Evolutionary conservation across 2,329 filamentous ascomycete genomes (phyloP), one percentile per base, ranked within the genome.

Genomic region (Fusarium kyushuense): DNA sequence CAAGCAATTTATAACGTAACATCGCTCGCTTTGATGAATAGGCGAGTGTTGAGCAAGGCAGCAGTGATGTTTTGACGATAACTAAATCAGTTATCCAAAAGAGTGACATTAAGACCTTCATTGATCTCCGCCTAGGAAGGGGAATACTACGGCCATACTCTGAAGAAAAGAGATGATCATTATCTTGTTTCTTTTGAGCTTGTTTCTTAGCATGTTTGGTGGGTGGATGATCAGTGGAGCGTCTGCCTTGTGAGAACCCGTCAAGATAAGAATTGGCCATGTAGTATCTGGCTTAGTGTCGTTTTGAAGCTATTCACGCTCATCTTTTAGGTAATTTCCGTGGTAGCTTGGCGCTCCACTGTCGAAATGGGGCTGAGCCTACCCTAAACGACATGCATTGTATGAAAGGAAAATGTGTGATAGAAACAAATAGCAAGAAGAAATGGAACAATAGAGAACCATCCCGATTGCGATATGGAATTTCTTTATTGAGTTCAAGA

Each of bases 281-380:
- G 30, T 17, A 17, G 36, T 17, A 19, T 36, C 42, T 9, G 9
- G 47, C 19, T 48, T 62, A 62, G 59, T 17, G 29, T 38, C 32
- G 1, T 1, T 14, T 33, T 45, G 42, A 62, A 8, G 5, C 27
- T 43, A 41, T 38, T 48, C 17, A 12, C 19, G 19, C 29, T 29
- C 41, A 42, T 47, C 4, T 56, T 63, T 59, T 49, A 27, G 42
- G 14, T 25, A 63, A 63, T 63, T 42, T 63, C 59, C 59, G 58
- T 11, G 12, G n/a, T 14, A 41, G 27, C 33, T 56, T 33, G 61
- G 30, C 16, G n/a, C 19, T 2, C 43, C 27, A 38, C 7, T 11
- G 47, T 27, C 16, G 6, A 3, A 16, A 27, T 19, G 19, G 45
- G n/a, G 9, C 13, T 23, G 7, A 30, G 42, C 42, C 30, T 45